Evolutionary conservation across 495 filamentous ascomycete genomes (phyloP), one percentile per base, ranked within the genome.

Genomic region (Penicillium canescens): DNA sequence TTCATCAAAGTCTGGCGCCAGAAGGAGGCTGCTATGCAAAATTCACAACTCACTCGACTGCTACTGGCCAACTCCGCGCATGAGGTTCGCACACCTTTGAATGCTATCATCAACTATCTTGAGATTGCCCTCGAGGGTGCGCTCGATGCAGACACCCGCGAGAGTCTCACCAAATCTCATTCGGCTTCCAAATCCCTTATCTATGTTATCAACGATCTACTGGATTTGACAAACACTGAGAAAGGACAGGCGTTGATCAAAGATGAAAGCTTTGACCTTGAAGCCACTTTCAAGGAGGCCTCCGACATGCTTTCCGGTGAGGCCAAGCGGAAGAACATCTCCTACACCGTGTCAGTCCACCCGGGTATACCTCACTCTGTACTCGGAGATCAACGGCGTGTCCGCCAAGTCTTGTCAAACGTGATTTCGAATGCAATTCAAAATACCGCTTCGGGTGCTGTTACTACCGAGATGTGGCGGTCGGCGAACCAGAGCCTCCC

Each of bases 161-260:
- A 96, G 14, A 95, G 95, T 56, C 76, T 98, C 24, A 82, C 88
- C 7, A 88, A 73, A 36, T 76, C 71, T 7, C 65, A 98, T 61
- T 95, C 91, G 10, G 93, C 93, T n/a, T 98, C 93, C 1, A 96
- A 96, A 66, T 96, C 90, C 1, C 74, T 96, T 11, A 93, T 98
- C 13, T 96, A 94, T 68, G 91, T 96, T 8, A 96, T 98, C 64
- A 98, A 98, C 59, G 92, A 98, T 65, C 79, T 98, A 1, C 79
- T 98, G 2, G 93, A 98, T 66, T 77, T 98, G 13, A 96, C 93
- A 21, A 93, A 95, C 63, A 86, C 86, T 0, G 93, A 96, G 65
- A 86, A 89, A 63, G 93, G 92, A 0, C 82, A 86, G 44, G 78
- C 86, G 4, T 71, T 96, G 6, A 82, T 92, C 66, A 92, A 91